phyloP scores from a whole-genome alignment of 2,329 filamentous ascomycete genomes.

The Aspergillus arachidicola region DNA sequence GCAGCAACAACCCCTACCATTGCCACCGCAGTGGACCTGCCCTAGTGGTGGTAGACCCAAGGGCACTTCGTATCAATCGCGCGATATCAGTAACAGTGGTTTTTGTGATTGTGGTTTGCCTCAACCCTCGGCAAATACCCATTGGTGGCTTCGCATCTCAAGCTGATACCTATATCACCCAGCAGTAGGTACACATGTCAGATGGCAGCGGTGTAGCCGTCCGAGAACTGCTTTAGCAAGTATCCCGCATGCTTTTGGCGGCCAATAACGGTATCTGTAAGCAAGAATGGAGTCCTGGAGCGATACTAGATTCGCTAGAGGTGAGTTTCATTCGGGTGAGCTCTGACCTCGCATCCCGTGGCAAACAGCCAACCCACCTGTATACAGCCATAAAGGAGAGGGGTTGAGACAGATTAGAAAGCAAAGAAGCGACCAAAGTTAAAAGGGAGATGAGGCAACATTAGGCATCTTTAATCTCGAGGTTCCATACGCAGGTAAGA shows the following conservation, averaged over 20 bases:
- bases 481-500: constrained; percentile 8
- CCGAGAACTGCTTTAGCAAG: not conserved
- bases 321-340: not conserved
- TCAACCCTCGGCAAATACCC: not conserved
- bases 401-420: not conserved
- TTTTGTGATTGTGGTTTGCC: not conserved
- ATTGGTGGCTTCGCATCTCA: not conserved
- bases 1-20: constrained; percentile 5
- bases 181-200: constrained; percentile 1
- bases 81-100: not conserved
- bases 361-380: not conserved
- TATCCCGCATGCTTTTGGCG: not conserved
- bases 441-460: constrained; percentile 2
- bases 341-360: not conserved
- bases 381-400: not conserved
- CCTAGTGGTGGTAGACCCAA: not conserved
- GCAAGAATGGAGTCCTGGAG: not conserved
- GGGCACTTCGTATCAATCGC: not conserved
- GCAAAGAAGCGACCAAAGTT: not conserved
- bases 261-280: not conserved
- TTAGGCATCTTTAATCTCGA: constrained; percentile 16
- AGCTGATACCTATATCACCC: not conserved
- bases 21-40: not conserved
- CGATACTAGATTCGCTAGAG: not conserved
- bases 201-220: not conserved